phyloP scores from a whole-genome alignment of 2,329 filamentous ascomycete species.

The Penicillium sp. region DNA sequence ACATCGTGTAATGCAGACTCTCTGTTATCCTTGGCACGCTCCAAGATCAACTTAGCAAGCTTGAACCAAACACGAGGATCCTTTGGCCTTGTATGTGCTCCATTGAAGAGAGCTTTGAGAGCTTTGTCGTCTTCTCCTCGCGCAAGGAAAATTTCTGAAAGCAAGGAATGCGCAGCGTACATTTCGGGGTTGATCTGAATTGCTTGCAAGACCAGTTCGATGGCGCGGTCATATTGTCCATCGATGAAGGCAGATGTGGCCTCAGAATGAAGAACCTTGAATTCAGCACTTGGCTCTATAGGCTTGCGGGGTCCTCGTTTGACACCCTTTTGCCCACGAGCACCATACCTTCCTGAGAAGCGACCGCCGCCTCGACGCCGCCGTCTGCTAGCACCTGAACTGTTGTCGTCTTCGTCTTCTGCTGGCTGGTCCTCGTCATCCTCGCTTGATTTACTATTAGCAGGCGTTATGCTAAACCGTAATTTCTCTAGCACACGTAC shows the following conservation, averaged over 20 bases:
- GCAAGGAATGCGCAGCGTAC: slow-evolving; percentile 61
- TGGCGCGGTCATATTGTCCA: slow-evolving; percentile 48
- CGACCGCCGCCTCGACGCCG: slow-evolving; percentile 34
- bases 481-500: slow-evolving; percentile 20
- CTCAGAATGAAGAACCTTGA: slow-evolving; percentile 50
- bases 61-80: slow-evolving; percentile 60
- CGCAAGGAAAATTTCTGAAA: slow-evolving; percentile 60
- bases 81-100: slow-evolving; percentile 58
- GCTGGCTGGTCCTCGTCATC: slow-evolving; percentile 23
- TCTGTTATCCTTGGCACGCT: slow-evolving; percentile 50
- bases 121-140: slow-evolving; percentile 60
- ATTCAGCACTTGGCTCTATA: slow-evolving; percentile 51
- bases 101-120: slow-evolving; percentile 58
- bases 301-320: slow-evolving; percentile 50
- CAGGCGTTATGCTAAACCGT: background rate
- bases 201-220: slow-evolving; percentile 48
- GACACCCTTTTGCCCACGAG: slow-evolving; percentile 47
- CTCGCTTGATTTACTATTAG: slow-evolving; percentile 23
- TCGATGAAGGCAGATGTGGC: slow-evolving; percentile 53
- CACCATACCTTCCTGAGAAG: slow-evolving; percentile 40
- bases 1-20: slow-evolving; percentile 50
- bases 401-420: slow-evolving; percentile 29
- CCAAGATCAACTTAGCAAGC: slow-evolving; percentile 57
- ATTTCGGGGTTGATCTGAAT: slow-evolving; percentile 63
- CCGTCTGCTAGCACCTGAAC: slow-evolving; percentile 26